Base-by-base conservation (phyloP, 495 filamentous ascomycete species). In the Penicillium crystallinum region DNA sequence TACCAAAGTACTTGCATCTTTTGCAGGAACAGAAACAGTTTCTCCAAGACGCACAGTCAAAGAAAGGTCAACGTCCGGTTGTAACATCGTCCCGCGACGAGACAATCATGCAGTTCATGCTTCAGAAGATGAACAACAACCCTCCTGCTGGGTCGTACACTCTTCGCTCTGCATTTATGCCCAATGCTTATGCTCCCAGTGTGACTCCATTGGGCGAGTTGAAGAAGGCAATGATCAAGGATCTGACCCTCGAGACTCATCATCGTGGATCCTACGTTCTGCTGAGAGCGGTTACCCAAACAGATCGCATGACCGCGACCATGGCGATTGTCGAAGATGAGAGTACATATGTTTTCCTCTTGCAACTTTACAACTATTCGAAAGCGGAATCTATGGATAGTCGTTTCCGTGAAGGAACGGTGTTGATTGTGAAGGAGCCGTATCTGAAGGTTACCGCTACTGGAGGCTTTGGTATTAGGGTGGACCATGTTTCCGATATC, bases 401-500 rank as follows among this genome's bases (percentile, higher is more conserved):
- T 17, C 57, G 1, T 35, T 3, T 79, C 2, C 41, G 41, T 2
- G 39, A 59, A 15, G 69, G 70, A 4, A 61, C 41, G 1, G 61
- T 78, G 2, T 47, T 74, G 1, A 45, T 77, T 14, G 51, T 82
- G 52, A 82, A 81, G 56, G 80, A 82, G 50, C 78, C 80, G 3
- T 82, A 76, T 56, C 62, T 76, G 41, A 77, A 76, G 45, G 33
- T 58, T 0, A 71, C 59, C 44, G 56, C 54, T 2, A 55, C 73
- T 46, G 73, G 72, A 3, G 40, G 54, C 2, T 75, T 69, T 57
- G 66, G 59, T 3, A 51, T 82, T 14, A 68, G 77, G 9, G 76
- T 81, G 10, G 80, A 82, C 46, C 79, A 84, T 68, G 56, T 75
- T 14, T 75, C 69, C 10, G 77, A 81, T 51, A 46, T 81, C 18